Conservation (phyloP, 2,329 filamentous ascomycete species). For the Sclerotinia glacialis region DNA sequence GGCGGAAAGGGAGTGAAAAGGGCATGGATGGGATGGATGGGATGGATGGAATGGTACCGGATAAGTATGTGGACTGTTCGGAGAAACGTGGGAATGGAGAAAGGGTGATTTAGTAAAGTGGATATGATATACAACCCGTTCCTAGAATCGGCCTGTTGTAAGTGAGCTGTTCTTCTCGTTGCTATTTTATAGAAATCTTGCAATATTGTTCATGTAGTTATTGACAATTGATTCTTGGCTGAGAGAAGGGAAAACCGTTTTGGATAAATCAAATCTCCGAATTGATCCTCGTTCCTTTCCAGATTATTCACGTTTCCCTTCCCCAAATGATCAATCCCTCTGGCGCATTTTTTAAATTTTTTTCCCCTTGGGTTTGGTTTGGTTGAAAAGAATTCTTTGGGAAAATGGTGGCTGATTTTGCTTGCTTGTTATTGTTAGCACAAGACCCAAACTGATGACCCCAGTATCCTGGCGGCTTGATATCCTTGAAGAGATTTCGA, state of each 20-base stretch:
- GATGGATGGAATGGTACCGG: conserved; percentile 10
- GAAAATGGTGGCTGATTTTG: conserved; percentile 18
- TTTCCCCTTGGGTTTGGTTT: not conserved
- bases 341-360: not conserved
- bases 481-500: conserved; percentile 16
- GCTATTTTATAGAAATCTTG: not conserved
- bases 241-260: not conserved
- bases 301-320: not conserved
- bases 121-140: conserved; percentile 8
- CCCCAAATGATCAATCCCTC: not conserved
- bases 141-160: not conserved
- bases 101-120: not conserved
- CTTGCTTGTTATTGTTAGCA: conserved; percentile 9
- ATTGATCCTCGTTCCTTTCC: not conserved
- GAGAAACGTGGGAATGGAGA: conserved; percentile 19
- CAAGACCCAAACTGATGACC: conserved; percentile 19
- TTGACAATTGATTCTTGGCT: not conserved
- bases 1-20: not conserved
- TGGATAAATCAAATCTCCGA: not conserved
- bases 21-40: conserved; percentile 4
- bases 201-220: not conserved
- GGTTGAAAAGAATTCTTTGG: conserved; percentile 4
- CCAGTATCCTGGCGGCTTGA: conserved; percentile 13
- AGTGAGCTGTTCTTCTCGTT: not conserved
- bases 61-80: conserved; percentile 13